These are phyloP conservation scores for Curvularia sp. DNA, from an alignment of 2,329 filamentous ascomycete species.

Conservation along the genomic window DNA sequence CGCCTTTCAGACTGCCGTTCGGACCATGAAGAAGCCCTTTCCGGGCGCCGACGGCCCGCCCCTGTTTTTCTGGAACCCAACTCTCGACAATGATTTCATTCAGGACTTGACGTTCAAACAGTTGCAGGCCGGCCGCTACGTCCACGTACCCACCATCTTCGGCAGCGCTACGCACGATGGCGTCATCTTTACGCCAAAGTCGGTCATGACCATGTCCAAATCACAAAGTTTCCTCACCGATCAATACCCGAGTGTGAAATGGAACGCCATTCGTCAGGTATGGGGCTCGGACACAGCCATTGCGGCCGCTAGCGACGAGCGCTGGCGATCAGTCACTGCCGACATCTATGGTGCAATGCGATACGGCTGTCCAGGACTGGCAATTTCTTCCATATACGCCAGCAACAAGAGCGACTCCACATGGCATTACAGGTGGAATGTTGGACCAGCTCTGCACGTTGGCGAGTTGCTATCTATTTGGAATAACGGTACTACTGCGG, in stretches of 20 bases:
- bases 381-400: slow-evolving; percentile 48
- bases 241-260: slow-evolving; percentile 48
- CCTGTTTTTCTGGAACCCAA: slow-evolving; percentile 53
- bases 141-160: slow-evolving; percentile 53
- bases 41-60: slow-evolving; percentile 46
- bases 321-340: slow-evolving; percentile 49
- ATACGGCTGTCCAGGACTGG: slow-evolving; percentile 57
- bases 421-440: slow-evolving; percentile 60
- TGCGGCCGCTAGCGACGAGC: slow-evolving; percentile 33
- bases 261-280: slow-evolving; percentile 35
- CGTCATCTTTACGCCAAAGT: slow-evolving; percentile 50
- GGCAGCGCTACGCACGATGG: slow-evolving; percentile 57
- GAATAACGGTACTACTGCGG: slow-evolving; percentile 42
- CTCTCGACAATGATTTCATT: slow-evolving; percentile 53
- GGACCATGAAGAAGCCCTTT: slow-evolving; percentile 47
- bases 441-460: slow-evolving; percentile 50
- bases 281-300: slow-evolving; percentile 41
- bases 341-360: slow-evolving; percentile 58
- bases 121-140: slow-evolving; percentile 47
- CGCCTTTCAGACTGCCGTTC: slow-evolving; percentile 49
- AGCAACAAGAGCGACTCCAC: slow-evolving; percentile 37
- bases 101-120: slow-evolving; percentile 50
- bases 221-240: slow-evolving; percentile 49
- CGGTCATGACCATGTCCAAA: slow-evolving; percentile 39
- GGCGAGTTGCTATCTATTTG: slow-evolving; percentile 51